Conservation (phyloP, 2,329 filamentous ascomycete species). For the Fusarium mexicanum region DNA sequence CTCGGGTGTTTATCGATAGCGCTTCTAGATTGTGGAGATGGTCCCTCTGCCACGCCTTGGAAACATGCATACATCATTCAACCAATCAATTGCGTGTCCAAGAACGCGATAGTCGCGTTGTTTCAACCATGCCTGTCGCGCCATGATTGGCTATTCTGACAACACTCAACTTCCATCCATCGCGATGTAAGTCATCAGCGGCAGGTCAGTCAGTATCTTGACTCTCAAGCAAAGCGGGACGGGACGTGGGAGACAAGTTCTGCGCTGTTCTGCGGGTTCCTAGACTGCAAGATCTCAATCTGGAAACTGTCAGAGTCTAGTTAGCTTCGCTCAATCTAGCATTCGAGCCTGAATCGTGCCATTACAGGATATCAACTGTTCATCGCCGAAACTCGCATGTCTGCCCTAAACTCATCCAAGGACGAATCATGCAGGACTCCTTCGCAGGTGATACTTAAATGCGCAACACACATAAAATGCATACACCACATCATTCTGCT, state of each 20-base stretch:
- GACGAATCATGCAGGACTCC: constrained; percentile 19
- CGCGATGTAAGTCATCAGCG: constrained; percentile 2
- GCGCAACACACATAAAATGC: constrained; percentile 15
- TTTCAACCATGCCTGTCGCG: constrained; percentile 28
- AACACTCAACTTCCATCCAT: constrained; percentile 9
- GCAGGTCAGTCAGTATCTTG: neutral
- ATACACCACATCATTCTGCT: constrained; percentile 11
- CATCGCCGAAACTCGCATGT: constrained; percentile 11
- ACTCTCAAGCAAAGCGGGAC: neutral
- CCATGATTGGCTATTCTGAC: constrained; percentile 21
- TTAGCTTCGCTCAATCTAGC: neutral
- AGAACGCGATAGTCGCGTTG: constrained; percentile 41
- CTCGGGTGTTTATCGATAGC: constrained; percentile 44
- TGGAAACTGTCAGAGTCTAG: constrained; percentile 12
- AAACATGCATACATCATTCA: constrained; percentile 33
- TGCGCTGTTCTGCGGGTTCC: neutral
- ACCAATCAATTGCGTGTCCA: constrained; percentile 36
- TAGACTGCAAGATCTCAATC: neutral
- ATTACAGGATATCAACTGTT: constrained; percentile 14
- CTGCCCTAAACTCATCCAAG: neutral
- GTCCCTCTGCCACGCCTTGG: constrained; percentile 14
- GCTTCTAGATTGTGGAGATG: constrained; percentile 33
- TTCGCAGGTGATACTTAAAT: constrained; percentile 6
- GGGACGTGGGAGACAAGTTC: neutral
- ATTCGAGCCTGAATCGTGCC: neutral